Percentiles rank a stretch among this genome's conserved stretches.
Conservation (phyloP, 306 rosid genomes). For the Lathyrus sativus region DNA sequence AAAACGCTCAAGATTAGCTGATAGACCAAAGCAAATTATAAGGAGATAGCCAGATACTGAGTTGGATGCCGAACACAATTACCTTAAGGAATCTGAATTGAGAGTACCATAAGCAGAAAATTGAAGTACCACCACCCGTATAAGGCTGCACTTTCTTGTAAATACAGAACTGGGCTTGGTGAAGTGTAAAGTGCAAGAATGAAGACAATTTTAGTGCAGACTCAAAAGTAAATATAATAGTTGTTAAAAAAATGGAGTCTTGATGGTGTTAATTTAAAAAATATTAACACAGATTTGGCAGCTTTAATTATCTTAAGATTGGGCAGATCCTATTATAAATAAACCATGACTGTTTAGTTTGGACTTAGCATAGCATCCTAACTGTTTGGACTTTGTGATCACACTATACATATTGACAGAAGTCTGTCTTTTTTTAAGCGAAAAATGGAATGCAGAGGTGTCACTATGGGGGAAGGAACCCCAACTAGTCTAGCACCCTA, state of each 20-base stretch:
- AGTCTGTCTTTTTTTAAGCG: not conserved
- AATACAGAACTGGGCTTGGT: constrained; percentile 5
- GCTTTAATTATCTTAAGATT: constrained; percentile 6
- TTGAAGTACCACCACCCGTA: not conserved
- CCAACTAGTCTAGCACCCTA: constrained; percentile 1
- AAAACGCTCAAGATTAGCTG: not conserved
- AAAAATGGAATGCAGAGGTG: constrained; percentile 1
- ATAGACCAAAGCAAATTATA: constrained; percentile 8
- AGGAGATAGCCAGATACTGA: not conserved
- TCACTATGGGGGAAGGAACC: not conserved
- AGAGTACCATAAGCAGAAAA: constrained; percentile 30
- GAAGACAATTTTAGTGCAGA: not conserved
- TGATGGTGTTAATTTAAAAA: not conserved
- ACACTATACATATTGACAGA: constrained; percentile 27
- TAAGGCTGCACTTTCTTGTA: constrained; percentile 17
- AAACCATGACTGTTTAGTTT: not conserved
- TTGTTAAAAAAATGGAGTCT: not conserved
- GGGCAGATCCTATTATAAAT: not conserved
- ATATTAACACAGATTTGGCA: not conserved
- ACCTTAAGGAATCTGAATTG: not conserved
- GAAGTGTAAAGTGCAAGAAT: not conserved
- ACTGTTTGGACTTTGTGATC: not conserved
- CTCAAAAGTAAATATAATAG: constrained; percentile 9
- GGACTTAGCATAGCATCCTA: constrained; percentile 21
- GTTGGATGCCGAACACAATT: constrained; percentile 4